A percentile compares a stretch with the other conserved stretches of the same genome.
phyloP scores from a whole-genome alignment of 1,284 basidiomycete genomes.

The Apiotrichum laibachii region DNA sequence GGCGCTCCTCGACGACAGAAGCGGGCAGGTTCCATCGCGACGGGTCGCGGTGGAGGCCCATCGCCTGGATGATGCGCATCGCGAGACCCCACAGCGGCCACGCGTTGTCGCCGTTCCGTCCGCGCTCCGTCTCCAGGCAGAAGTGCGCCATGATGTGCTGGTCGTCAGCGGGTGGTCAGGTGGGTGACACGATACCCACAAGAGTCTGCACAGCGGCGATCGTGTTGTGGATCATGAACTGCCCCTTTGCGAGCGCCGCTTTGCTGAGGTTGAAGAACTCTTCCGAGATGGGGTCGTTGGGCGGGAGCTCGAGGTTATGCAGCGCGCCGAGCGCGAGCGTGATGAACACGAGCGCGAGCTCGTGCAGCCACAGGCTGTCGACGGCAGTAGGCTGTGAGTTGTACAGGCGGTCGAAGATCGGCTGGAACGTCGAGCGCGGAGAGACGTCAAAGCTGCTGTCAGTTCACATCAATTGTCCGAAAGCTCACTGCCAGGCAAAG shows the following conservation, averaged over 20 bases:
- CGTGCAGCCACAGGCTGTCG: constrained; percentile 17
- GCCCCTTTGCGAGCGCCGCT: constrained; percentile 31
- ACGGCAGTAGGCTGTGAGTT: not conserved
- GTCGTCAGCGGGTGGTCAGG: not conserved
- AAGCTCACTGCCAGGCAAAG: constrained; percentile 32
- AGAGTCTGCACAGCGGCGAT: constrained; percentile 36
- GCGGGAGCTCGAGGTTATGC: constrained; percentile 38
- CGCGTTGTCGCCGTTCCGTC: constrained; percentile 37
- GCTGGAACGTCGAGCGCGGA: constrained; percentile 25
- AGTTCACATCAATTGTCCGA: not conserved
- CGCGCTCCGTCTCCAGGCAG: constrained; percentile 32
- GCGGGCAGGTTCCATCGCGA: constrained; percentile 33
- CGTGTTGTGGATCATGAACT: constrained; percentile 37
- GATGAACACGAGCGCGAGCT: constrained; percentile 34
- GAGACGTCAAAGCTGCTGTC: constrained; percentile 25
- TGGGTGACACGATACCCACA: constrained; percentile 12
- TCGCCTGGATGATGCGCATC: constrained; percentile 39
- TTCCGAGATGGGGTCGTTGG: constrained; percentile 33
- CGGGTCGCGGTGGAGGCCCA: constrained; percentile 45
- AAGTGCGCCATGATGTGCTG: constrained; percentile 32
- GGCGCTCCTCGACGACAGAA: constrained; percentile 33
- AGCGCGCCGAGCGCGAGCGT: constrained; percentile 36
- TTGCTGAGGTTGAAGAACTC: constrained; percentile 30
- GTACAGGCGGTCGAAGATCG: constrained; percentile 25
- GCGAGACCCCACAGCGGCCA: constrained; percentile 46